Conservation (phyloP, 306 rosid species). For the Inga laurina region DNA sequence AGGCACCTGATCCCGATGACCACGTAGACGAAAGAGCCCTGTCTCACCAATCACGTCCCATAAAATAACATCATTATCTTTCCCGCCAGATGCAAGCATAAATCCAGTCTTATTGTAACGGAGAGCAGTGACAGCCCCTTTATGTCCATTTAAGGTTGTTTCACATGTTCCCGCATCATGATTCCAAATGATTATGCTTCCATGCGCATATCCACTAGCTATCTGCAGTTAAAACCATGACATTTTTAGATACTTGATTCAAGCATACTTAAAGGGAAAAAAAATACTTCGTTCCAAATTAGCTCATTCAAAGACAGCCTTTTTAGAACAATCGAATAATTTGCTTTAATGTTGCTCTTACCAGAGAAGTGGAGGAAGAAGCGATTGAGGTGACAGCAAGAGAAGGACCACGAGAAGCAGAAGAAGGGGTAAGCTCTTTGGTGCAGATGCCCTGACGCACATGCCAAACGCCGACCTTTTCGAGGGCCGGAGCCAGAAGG, state of each 20-base stretch:
- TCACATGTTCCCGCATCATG: slow-evolving; percentile 74
- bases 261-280: background rate
- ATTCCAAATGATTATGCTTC: slow-evolving; percentile 87
- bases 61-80: slow-evolving; percentile 78
- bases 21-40: slow-evolving; percentile 90
- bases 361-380: slow-evolving; percentile 60
- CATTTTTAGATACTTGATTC: background rate
- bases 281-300: too few species aligned
- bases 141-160: slow-evolving; percentile 89
- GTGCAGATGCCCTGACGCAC: slow-evolving; percentile 86
- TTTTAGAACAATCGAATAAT: background rate
- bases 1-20: slow-evolving; percentile 84
- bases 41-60: slow-evolving; percentile 92
- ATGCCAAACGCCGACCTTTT: slow-evolving; percentile 79
- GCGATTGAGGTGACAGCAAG: slow-evolving; percentile 70
- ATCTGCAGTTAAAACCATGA: slow-evolving; percentile 47
- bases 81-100: slow-evolving; percentile 90
- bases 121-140: slow-evolving; percentile 83
- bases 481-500: slow-evolving; percentile 91
- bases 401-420: slow-evolving; percentile 56
- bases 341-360: slow-evolving; percentile 27
- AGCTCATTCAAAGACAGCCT: background rate
- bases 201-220: slow-evolving; percentile 87
- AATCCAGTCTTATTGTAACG: slow-evolving; percentile 73
- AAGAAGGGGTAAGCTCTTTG: slow-evolving; percentile 66